Conservation (phyloP, 2,329 filamentous ascomycete genomes). For the Sphaerostilbella broomeana region DNA sequence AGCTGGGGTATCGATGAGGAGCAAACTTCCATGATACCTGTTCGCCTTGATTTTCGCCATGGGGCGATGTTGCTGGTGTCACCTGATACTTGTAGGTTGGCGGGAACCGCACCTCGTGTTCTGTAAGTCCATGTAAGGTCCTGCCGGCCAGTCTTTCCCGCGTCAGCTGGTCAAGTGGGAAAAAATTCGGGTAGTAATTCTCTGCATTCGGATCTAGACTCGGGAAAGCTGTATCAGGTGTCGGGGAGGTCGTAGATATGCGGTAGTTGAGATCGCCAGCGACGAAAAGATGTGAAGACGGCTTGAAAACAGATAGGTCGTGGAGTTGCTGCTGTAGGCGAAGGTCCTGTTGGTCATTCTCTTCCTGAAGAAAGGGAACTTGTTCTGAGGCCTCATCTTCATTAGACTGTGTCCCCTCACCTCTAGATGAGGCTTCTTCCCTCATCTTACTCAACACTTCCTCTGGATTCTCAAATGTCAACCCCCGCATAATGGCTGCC, state of each 20-base stretch:
- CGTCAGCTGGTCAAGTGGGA: conserved; percentile 71
- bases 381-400: conserved; percentile 23
- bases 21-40: conserved; percentile 64
- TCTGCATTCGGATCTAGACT: conserved; percentile 48
- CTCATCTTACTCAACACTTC: conserved; percentile 26
- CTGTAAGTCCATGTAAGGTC: conserved; percentile 71
- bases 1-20: conserved; percentile 76
- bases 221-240: conserved; percentile 55
- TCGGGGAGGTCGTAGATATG: conserved; percentile 62
- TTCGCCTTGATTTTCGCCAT: conserved; percentile 23
- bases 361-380: conserved; percentile 28
- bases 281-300: conserved; percentile 72
- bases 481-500: conserved; percentile 70
- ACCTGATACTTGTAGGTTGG: conserved; percentile 87
- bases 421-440: conserved; percentile 10
- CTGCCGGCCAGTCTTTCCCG: conserved; percentile 61
- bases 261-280: conserved; percentile 95
- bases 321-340: conserved; percentile 42
- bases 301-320: conserved; percentile 63
- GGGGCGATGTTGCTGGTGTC: not conserved
- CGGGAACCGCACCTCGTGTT: conserved; percentile 70
- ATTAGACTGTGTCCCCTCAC: conserved; percentile 10
- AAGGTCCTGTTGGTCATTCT: conserved; percentile 28
- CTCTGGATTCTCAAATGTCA: conserved; percentile 63
- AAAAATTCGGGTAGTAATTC: conserved; percentile 59